Evolutionary conservation across 352 stramenopile genomes (phyloP).

Genomic region (Thraustotheca clavata): DNA sequence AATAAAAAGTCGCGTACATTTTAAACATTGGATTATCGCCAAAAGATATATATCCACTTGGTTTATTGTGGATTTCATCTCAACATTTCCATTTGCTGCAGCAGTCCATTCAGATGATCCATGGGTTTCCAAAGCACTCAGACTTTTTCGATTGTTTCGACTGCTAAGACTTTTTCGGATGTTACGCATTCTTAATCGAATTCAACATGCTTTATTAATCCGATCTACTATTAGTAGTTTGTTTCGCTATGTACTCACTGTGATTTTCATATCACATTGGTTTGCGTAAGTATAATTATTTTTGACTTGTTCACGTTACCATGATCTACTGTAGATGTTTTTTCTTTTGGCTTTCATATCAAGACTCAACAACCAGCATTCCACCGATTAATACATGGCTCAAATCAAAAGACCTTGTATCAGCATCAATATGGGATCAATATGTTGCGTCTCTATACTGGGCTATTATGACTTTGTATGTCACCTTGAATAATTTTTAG

Average conservation of each 20-base stretch:
- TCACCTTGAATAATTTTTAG: neutral
- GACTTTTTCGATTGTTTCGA: conserved; percentile 46
- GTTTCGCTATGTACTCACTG: conserved; percentile 59
- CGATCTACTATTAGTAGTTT: conserved; percentile 56
- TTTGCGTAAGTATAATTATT: conserved; percentile 30
- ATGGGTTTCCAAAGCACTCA: conserved; percentile 36
- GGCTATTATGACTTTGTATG: conserved; percentile 62
- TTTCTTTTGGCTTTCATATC: conserved; percentile 20
- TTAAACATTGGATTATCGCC: conserved; percentile 44
- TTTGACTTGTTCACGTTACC: neutral
- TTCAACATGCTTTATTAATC: conserved; percentile 62
- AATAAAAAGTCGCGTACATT: conserved; percentile 60
- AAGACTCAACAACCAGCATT: conserved; percentile 21
- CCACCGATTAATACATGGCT: conserved; percentile 48
- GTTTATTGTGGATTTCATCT: conserved; percentile 52
- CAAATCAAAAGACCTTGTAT: conserved; percentile 28
- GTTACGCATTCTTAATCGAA: conserved; percentile 49
- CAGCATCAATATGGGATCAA: conserved; percentile 40
- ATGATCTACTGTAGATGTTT: conserved; percentile 5
- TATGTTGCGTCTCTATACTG: conserved; percentile 65
- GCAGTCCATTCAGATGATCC: conserved; percentile 28
- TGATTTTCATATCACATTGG: conserved; percentile 64
- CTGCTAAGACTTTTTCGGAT: conserved; percentile 60
- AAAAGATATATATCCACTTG: conserved; percentile 42
- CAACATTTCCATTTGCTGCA: conserved; percentile 55